phyloP scores from a whole-genome alignment of 345 rosid genomes.

The Rhodamnia argentea region DNA sequence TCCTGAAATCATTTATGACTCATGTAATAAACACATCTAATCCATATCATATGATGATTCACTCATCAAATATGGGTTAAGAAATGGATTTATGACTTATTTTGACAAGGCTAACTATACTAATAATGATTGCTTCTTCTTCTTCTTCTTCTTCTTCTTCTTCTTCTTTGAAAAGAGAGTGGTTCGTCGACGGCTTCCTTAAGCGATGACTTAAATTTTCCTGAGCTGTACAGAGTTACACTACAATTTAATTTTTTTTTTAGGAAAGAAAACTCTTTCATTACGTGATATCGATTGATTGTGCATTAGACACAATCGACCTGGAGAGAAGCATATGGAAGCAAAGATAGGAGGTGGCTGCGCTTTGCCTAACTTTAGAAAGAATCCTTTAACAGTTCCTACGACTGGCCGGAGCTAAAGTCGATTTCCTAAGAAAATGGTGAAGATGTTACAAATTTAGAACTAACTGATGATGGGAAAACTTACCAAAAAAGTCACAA shows the following conservation, averaged over 20 bases:
- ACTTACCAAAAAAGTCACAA: too few species aligned
- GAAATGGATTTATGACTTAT: neutral
- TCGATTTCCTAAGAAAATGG: neutral
- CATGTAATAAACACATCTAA: neutral
- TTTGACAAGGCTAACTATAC: neutral
- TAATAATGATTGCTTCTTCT: too few species aligned
- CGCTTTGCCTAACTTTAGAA: neutral
- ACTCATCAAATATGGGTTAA: neutral
- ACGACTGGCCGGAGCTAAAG: neutral
- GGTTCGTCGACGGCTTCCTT: too few species aligned
- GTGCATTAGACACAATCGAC: fast-evolving
- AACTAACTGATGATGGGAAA: neutral
- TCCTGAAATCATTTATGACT: too few species aligned
- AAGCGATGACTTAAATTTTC: too few species aligned
- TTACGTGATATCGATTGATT: too few species aligned
- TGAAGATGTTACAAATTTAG: neutral
- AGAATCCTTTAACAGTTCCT: neutral
- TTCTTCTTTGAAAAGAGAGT: too few species aligned
- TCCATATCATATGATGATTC: neutral
- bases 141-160: too few species aligned
- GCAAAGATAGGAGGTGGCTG: neutral
- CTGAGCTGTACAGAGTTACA: too few species aligned
- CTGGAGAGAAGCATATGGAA: neutral
- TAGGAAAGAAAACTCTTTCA: too few species aligned
- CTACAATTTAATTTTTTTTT: too few species aligned